Evolutionary conservation across 306 rosid genomes (phyloP).

Genomic region (Cicer arietinum): DNA sequence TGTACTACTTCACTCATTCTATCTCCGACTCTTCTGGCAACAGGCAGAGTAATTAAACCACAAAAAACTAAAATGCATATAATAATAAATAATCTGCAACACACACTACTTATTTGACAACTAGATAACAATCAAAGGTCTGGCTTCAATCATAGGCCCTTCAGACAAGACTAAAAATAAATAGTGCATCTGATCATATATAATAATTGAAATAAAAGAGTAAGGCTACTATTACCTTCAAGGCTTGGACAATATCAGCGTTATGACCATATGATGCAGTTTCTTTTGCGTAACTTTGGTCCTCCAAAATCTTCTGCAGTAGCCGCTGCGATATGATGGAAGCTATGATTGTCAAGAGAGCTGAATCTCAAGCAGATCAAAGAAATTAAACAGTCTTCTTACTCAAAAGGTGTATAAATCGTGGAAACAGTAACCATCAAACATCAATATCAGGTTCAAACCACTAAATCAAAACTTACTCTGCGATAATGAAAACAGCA

Average conservation of each 20-base stretch:
- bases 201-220: conserved; percentile 24
- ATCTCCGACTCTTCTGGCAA: not conserved
- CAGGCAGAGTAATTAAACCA: conserved; percentile 4
- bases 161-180: conserved; percentile 10
- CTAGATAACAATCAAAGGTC: conserved; percentile 7
- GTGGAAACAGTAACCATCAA: conserved; percentile 34
- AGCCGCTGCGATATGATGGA: conserved; percentile 66
- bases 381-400: conserved; percentile 6
- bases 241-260: conserved; percentile 46
- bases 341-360: conserved; percentile 16
- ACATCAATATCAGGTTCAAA: conserved; percentile 34
- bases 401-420: conserved; percentile 17
- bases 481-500: conserved; percentile 85
- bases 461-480: conserved; percentile 59
- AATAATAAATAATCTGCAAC: not conserved
- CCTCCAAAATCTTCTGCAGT: conserved; percentile 58
- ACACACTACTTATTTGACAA: not conserved
- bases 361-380: conserved; percentile 34
- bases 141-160: conserved; percentile 6
- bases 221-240: conserved; percentile 59
- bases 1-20: conserved; percentile 11
- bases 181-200: not conserved
- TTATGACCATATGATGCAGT: conserved; percentile 41
- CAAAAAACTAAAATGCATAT: not conserved
- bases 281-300: conserved; percentile 41